phyloP scores from a whole-genome alignment of 1,284 basidiomycete species.

The Apiotrichum siamense region DNA sequence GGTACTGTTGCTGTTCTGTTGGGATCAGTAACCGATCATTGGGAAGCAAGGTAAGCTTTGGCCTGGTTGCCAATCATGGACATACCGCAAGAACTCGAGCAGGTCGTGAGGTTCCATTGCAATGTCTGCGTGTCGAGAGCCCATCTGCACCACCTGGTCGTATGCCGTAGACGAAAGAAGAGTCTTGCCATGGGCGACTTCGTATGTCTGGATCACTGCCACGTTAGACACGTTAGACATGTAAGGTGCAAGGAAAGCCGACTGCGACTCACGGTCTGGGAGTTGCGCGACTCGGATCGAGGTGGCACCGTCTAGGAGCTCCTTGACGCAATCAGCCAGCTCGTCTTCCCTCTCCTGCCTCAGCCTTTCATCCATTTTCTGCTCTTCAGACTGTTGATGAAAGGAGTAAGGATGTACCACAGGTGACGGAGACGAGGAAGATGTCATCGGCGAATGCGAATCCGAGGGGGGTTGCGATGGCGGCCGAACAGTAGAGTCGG shows the following conservation, averaged over 20 bases:
- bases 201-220: not conserved
- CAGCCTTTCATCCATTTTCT: not conserved
- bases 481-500: not conserved
- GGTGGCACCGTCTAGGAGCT: not conserved
- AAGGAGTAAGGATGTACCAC: not conserved
- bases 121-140: slow-evolving; percentile 22
- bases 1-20: too few species aligned
- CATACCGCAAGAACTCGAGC: too few species aligned
- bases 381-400: not conserved
- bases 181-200: not conserved
- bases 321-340: not conserved
- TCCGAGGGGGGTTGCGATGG: not conserved
- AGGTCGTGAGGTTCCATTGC: not conserved
- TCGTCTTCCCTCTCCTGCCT: not conserved
- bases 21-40: too few species aligned
- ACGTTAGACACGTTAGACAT: too few species aligned
- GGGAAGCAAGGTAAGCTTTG: too few species aligned
- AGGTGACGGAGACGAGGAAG: too few species aligned
- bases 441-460: not conserved
- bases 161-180: slow-evolving; percentile 24
- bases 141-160: slow-evolving; percentile 19
- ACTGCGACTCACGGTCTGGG: not conserved
- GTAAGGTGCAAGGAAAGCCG: not conserved
- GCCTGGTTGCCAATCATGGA: not conserved
- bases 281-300: not conserved